These are phyloP conservation scores for Pleurotus djamor DNA, from an alignment of 768 basidiomycete species.

Conservation along the genomic window DNA sequence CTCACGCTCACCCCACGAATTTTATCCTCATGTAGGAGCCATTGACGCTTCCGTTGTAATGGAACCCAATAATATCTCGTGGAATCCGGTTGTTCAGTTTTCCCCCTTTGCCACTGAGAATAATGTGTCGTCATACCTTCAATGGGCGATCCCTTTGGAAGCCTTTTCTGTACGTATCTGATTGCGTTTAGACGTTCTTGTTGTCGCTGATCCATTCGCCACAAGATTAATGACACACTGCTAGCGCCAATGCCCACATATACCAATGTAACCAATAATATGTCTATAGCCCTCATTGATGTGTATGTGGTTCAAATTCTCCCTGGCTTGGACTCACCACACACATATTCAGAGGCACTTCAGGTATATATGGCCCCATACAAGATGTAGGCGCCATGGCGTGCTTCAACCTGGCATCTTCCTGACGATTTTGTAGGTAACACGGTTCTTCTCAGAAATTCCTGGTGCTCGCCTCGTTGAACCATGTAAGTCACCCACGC, in stretches of 20 bases:
- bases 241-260: constrained; percentile 64
- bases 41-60: constrained; percentile 68
- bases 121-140: constrained; percentile 68
- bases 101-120: constrained; percentile 56
- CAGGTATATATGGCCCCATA: constrained; percentile 75
- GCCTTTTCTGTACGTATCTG: constrained; percentile 44
- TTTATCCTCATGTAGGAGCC: constrained; percentile 49
- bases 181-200: not conserved
- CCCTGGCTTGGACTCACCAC: too few relatives aligned
- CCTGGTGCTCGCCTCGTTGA: constrained; percentile 69
- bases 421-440: constrained; percentile 44
- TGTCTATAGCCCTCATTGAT: constrained; percentile 70
- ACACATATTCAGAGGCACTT: constrained; percentile 51
- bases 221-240: constrained; percentile 54
- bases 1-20: not conserved
- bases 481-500: constrained; percentile 29
- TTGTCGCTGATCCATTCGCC: not conserved
- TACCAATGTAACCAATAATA: constrained; percentile 47
- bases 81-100: constrained; percentile 77
- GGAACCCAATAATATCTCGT: constrained; percentile 57
- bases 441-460: constrained; percentile 59
- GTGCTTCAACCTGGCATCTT: not conserved
- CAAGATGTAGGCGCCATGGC: constrained; percentile 53
- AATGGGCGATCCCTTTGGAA: constrained; percentile 68
- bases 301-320: constrained; percentile 55